phyloP scores from a whole-genome alignment of 116 monocot species.

The Dioscorea cayenensis region DNA sequence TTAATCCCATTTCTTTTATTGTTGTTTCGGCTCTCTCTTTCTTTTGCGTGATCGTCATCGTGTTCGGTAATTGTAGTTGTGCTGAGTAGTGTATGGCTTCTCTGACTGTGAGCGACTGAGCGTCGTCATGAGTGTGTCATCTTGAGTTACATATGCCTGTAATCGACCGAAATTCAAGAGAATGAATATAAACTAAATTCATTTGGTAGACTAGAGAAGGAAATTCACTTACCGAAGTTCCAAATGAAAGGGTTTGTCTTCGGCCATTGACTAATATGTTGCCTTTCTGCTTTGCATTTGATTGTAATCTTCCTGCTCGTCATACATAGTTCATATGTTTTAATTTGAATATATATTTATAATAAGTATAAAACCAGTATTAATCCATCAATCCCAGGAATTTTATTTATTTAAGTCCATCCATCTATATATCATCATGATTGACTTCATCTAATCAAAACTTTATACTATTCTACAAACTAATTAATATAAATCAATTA shows the following conservation, averaged over 20 bases:
- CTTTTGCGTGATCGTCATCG: slow-evolving; percentile 25
- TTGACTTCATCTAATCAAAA: no score
- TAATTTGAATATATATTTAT: no score
- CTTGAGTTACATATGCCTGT: slow-evolving; percentile 55
- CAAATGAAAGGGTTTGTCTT: slow-evolving; percentile 23
- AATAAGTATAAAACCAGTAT: no score
- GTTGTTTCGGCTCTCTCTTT: slow-evolving; percentile 29
- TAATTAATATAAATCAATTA: no score
- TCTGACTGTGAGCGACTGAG: slow-evolving; percentile 36
- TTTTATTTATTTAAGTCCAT: no score
- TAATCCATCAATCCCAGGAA: no score
- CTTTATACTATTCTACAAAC: no score
- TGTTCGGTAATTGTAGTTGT: slow-evolving; percentile 30
- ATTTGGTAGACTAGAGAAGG: no score
- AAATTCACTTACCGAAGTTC: slow-evolving; percentile 22
- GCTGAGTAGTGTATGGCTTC: slow-evolving; percentile 34
- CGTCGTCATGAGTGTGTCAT: slow-evolving; percentile 41
- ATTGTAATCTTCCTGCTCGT: slow-evolving; percentile 16
- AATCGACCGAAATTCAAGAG: background rate
- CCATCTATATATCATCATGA: no score
- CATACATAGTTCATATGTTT: no score
- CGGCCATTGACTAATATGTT: slow-evolving; percentile 22
- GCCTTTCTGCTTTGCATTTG: slow-evolving; percentile 19
- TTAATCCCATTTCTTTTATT: slow-evolving; percentile 50
- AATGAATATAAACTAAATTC: background rate